phyloP scores from a whole-genome alignment of 2,329 filamentous ascomycete genomes.

The Knufia fluminis region DNA sequence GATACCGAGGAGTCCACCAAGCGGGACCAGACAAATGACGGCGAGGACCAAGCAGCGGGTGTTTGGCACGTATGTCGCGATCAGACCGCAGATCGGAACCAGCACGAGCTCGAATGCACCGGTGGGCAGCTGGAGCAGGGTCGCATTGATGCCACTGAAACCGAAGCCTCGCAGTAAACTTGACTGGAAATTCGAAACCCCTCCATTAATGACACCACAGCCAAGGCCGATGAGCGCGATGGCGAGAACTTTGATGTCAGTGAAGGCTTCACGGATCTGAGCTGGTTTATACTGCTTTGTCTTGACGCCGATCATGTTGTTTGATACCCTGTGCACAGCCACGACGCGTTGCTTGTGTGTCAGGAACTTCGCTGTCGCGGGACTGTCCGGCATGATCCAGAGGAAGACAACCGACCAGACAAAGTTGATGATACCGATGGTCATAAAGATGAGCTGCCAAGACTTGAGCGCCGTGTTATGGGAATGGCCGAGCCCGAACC shows the following conservation, averaged over 20 bases:
- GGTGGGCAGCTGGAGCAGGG: slow-evolving; percentile 29
- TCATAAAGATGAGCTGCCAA: slow-evolving; percentile 36
- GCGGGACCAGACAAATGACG: slow-evolving; percentile 25
- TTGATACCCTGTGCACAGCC: slow-evolving; percentile 33
- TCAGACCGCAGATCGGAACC: slow-evolving; percentile 31
- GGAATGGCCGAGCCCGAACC: slow-evolving; percentile 29
- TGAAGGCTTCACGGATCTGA: slow-evolving; percentile 32
- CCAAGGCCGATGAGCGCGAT: slow-evolving; percentile 34
- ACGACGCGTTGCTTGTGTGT: slow-evolving; percentile 32
- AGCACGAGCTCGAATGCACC: slow-evolving; percentile 27
- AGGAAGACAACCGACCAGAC: slow-evolving; percentile 31
- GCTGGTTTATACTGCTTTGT: slow-evolving; percentile 28
- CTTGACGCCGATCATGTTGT: slow-evolving; percentile 36
- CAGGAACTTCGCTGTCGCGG: slow-evolving; percentile 31
- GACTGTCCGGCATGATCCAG: slow-evolving; percentile 31
- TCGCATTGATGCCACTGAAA: slow-evolving; percentile 29
- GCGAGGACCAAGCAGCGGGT: slow-evolving; percentile 28
- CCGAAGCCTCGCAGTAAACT: slow-evolving; percentile 38
- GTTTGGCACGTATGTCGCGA: slow-evolving; percentile 38
- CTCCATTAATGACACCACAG: slow-evolving; percentile 43
- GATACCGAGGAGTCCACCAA: slow-evolving; percentile 44
- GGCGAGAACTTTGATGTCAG: slow-evolving; percentile 33
- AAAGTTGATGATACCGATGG: slow-evolving; percentile 37
- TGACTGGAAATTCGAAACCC: slow-evolving; percentile 41
- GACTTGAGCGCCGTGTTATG: slow-evolving; percentile 20